Conservation (phyloP, 257 asterid species). For the Nicotiana attenuata region DNA sequence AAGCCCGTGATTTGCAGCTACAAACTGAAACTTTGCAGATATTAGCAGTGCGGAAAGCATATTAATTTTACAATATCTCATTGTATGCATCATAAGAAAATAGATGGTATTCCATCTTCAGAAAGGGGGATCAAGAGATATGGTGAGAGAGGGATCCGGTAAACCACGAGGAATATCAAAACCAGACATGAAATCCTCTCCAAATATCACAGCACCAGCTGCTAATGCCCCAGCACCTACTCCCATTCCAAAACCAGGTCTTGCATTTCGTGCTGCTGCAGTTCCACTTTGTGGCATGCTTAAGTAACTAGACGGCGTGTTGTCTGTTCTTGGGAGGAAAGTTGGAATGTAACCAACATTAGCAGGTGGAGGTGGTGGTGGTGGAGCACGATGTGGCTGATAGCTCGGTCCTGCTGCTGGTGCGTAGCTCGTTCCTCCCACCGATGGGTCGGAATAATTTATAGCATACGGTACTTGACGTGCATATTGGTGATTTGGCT, state of each 20-base stretch:
- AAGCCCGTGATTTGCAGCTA: neutral
- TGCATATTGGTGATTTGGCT: constrained; percentile 21
- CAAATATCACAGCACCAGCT: constrained; percentile 75
- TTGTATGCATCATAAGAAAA: neutral
- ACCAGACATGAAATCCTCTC: constrained; percentile 70
- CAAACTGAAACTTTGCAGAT: constrained; percentile 11
- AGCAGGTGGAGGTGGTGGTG: constrained; percentile 49
- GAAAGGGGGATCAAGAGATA: constrained; percentile 48
- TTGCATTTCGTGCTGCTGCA: constrained; percentile 37
- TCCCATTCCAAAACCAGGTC: constrained; percentile 63
- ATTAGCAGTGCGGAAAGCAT: neutral
- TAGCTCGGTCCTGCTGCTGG: constrained; percentile 25
- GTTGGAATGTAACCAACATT: constrained; percentile 53
- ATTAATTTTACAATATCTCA: neutral
- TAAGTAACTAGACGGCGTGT: constrained; percentile 32
- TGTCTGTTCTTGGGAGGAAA: constrained; percentile 36
- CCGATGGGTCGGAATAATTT: constrained; percentile 26
- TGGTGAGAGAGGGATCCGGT: constrained; percentile 34
- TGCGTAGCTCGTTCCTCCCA: constrained; percentile 18
- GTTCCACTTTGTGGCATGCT: constrained; percentile 48
- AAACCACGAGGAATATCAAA: constrained; percentile 36
- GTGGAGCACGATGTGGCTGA: constrained; percentile 27
- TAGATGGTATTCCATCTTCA: constrained; percentile 16
- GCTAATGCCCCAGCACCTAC: constrained; percentile 76
- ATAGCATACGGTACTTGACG: constrained; percentile 33